phyloP scores from a whole-genome alignment of 495 filamentous ascomycete genomes.

The Trichoderma asperelloides region DNA sequence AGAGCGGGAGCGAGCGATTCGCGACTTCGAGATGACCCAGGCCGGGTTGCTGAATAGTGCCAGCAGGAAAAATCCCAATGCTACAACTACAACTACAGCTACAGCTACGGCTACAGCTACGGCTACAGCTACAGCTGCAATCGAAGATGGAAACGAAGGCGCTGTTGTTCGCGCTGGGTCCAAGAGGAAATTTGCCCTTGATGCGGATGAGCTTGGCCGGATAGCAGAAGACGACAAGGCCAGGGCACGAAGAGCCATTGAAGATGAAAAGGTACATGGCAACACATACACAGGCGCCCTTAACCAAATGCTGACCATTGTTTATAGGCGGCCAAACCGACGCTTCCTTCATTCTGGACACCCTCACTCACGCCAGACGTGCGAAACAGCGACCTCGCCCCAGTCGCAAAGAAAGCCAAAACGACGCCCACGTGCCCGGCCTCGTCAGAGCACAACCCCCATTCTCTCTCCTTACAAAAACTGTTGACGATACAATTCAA shows the following conservation, averaged over 20 bases:
- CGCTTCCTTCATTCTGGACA: constrained; percentile 91
- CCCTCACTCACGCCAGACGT: constrained; percentile 70
- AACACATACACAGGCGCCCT: too few species aligned
- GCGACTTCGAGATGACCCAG: constrained; percentile 58
- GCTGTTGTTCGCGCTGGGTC: constrained; percentile 31
- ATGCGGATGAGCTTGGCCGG: constrained; percentile 67
- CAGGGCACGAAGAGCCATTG: constrained; percentile 57
- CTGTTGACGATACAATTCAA: constrained; percentile 75
- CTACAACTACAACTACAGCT: constrained; percentile 12
- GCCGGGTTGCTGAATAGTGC: constrained; percentile 57
- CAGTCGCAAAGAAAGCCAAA: constrained; percentile 54
- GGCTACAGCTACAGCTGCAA: constrained; percentile 2
- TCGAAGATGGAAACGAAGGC: constrained; percentile 27
- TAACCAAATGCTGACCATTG: too few species aligned
- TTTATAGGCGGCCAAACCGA: constrained; percentile 58
- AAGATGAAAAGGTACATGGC: constrained; percentile 68
- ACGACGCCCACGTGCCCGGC: constrained; percentile 72
- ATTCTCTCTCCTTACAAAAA: constrained; percentile 73
- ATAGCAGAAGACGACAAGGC: constrained; percentile 62
- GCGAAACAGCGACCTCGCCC: constrained; percentile 37
- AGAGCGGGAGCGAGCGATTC: constrained; percentile 45
- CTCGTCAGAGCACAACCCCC: constrained; percentile 57
- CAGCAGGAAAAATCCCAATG: constrained; percentile 22
- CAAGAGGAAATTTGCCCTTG: constrained; percentile 77
- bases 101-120: constrained; percentile 4